Percentiles rank a stretch among this genome's conserved stretches.
Conservation (phyloP, 78 protist genomes). For the Dictyostelium capitatum region DNA sequence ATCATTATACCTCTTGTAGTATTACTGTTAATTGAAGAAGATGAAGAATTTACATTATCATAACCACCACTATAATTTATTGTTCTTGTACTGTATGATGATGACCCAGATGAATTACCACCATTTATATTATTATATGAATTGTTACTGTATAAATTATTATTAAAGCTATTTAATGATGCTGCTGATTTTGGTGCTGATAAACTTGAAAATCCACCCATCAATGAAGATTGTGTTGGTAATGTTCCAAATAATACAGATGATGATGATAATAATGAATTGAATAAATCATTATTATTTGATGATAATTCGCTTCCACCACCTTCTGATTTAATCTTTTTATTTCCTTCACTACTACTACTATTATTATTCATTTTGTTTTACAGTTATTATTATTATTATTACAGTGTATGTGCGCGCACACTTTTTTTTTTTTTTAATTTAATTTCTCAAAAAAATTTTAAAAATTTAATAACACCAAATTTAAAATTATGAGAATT, state of each 20-base stretch:
- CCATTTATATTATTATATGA: neutral
- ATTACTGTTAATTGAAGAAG: neutral
- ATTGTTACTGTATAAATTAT: neutral
- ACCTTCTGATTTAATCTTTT: too few relatives aligned
- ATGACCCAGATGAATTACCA: neutral
- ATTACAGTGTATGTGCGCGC: too few relatives aligned
- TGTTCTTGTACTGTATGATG: neutral
- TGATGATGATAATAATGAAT: conserved; percentile 34
- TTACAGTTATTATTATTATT: too few relatives aligned
- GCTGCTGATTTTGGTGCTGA: neutral
- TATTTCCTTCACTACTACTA: neutral
- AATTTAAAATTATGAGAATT: too few relatives aligned
- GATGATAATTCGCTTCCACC: neutral
- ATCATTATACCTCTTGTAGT: neutral
- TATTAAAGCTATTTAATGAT: neutral
- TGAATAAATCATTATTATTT: conserved; percentile 10
- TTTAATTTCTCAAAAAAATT: too few relatives aligned
- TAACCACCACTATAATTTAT: neutral
- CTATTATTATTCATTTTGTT: neutral
- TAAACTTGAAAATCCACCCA: neutral
- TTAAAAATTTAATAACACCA: too few relatives aligned
- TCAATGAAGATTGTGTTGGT: neutral
- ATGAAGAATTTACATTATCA: neutral
- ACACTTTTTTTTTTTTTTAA: too few relatives aligned
- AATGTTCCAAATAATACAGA: conserved; percentile 24